Conservation (phyloP, 164 flowering plant genomes). For the Annona squamosa region DNA sequence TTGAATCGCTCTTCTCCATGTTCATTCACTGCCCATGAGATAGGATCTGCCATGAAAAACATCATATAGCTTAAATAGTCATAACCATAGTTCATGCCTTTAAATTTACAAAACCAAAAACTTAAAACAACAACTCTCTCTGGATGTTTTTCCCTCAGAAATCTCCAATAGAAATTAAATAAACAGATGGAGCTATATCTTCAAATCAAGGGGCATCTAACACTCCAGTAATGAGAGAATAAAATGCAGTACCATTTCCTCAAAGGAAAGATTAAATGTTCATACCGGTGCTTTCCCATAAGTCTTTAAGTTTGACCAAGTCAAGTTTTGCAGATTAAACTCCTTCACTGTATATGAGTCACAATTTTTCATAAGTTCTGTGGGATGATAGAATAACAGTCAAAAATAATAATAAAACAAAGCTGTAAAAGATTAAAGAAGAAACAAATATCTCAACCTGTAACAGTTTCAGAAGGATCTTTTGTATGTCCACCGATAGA, state of each 20-base stretch:
- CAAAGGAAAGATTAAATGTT: neutral
- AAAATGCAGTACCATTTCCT: neutral
- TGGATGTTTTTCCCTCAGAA: neutral
- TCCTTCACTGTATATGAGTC: slow-evolving; percentile 58
- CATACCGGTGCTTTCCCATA: slow-evolving; percentile 90
- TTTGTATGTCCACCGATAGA: slow-evolving; percentile 92
- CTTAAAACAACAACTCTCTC: too few species aligned
- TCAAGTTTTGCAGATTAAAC: slow-evolving; percentile 65
- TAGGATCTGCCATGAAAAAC: too few species aligned
- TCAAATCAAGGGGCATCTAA: neutral
- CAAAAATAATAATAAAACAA: neutral
- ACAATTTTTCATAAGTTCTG: neutral
- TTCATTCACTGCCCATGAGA: too few species aligned
- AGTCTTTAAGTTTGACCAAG: slow-evolving; percentile 87
- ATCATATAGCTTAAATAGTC: too few species aligned
- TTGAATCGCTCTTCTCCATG: too few species aligned
- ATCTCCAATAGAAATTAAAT: neutral
- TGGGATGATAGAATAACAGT: neutral
- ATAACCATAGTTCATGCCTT: too few species aligned
- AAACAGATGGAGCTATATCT: neutral
- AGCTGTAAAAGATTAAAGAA: neutral
- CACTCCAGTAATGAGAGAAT: neutral
- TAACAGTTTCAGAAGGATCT: slow-evolving; percentile 83
- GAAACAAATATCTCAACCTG: slow-evolving; percentile 35
- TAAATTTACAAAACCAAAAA: too few species aligned